Base-by-base conservation (phyloP, 2,329 filamentous ascomycete species). In the Aspergillus sergii region DNA sequence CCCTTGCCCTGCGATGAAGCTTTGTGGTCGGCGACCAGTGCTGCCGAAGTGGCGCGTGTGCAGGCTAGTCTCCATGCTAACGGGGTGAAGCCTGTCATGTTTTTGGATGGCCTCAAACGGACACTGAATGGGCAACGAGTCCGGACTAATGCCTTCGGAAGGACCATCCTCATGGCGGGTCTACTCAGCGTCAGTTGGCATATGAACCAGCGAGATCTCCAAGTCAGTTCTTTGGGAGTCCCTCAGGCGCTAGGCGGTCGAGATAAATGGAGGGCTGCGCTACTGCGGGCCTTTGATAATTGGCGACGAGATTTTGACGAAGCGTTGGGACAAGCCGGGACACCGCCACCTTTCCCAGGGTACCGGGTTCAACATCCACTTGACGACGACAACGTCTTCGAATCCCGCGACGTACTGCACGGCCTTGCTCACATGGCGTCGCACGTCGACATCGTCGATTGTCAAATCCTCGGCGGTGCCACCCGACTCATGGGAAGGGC, bases 371-470 rank as follows among this genome's bases (percentile, higher is more conserved):
- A 68, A 7, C 80, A 72, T 62, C 72, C 69, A 57, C 74, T 83
- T 2, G 81, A 83, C 50, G 88, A 90, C 71, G 88, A 91, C 65
- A 89, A 89, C 69, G 89, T 96, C 34, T 94, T 95, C 70, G 93
- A 97, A 75, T 93, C 91, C 66, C 88, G 93, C 23, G 96, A 91
- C 2, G 94, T 97, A 32, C 83, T 98, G 51, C 94, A 98, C 74
- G 93, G 96, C 71, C 83, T 99, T 14, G 95, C 95, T 0, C 95
- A 98, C 77, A 97, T 99, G 92, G 93, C 93, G 3, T 97, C 97
- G 86, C 93, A 98, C 73, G 93, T 96, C 28, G 94, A 98, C 73
- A 93, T 98, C 59, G 92, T 96, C n/a, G 94, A 98, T 76, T 94
- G 93, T 72, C 94, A 98, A 78, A 96, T 98, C 68, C 97, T 95